Conservation (phyloP, 225 moss, liverwort and hornwort species). For the Pleurozium schreberi region DNA sequence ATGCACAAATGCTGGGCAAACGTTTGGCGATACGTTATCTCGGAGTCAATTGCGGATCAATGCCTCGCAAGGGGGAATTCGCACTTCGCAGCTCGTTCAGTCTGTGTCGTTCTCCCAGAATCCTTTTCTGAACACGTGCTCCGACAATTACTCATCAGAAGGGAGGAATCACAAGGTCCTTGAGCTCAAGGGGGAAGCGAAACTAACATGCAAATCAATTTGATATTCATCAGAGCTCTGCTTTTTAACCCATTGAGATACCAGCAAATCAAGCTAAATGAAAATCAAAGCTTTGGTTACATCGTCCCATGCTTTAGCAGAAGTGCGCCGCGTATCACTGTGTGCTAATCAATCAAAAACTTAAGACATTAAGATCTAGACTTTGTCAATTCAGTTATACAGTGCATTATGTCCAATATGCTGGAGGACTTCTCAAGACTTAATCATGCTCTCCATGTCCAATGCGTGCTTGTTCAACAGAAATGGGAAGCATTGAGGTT, state of each 20-base stretch:
- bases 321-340: background rate
- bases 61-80: conserved; percentile 27
- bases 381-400: background rate
- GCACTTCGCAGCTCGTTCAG: conserved; percentile 19
- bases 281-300: background rate
- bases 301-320: background rate
- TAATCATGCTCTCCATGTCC: background rate
- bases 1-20: conserved; percentile 10
- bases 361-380: background rate
- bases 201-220: background rate
- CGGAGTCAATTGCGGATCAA: conserved; percentile 26
- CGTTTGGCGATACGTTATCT: background rate
- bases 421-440: background rate
- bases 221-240: background rate
- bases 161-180: background rate
- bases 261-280: background rate
- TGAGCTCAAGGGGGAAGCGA: background rate
- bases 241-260: background rate
- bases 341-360: background rate
- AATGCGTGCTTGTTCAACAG: background rate
- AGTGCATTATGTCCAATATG: too few species aligned
- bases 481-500: background rate
- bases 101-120: conserved; percentile 17
- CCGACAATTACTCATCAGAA: background rate
- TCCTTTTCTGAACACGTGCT: conserved; percentile 12